Percentiles rank a stretch among this genome's conserved stretches.
These are phyloP conservation scores for Backusella macrospora DNA, from an alignment of 192 early-diverging fungal genomes.

Conservation along the genomic window DNA sequence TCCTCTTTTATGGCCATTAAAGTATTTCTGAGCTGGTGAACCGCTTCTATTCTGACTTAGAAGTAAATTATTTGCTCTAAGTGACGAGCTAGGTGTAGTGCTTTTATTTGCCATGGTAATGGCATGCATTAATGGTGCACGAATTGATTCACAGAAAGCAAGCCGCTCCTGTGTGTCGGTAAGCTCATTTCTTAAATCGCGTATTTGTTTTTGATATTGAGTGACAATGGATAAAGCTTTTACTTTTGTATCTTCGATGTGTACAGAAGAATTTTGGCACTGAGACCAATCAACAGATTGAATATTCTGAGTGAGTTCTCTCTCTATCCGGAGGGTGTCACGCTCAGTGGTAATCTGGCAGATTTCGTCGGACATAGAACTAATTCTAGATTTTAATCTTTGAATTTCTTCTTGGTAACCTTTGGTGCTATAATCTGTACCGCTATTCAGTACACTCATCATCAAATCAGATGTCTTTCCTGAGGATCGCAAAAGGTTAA, in stretches of 20 bases:
- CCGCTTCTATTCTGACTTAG: neutral
- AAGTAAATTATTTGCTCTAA: neutral
- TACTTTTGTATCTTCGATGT: neutral
- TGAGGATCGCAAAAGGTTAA: slow-evolving; percentile 21
- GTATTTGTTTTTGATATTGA: slow-evolving; percentile 33
- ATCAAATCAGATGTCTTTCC: neutral
- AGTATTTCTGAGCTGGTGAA: neutral
- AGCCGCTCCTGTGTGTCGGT: slow-evolving; percentile 38
- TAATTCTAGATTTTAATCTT: slow-evolving; percentile 46
- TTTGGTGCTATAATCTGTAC: neutral
- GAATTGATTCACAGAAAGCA: slow-evolving; percentile 26
- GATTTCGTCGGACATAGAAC: slow-evolving; percentile 44
- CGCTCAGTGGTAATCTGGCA: slow-evolving; percentile 46
- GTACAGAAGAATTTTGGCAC: neutral
- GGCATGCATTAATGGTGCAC: slow-evolving; percentile 26
- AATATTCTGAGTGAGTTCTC: slow-evolving; percentile 26
- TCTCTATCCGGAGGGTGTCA: slow-evolving; percentile 53
- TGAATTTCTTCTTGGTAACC: slow-evolving; percentile 37
- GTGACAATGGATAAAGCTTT: slow-evolving; percentile 21
- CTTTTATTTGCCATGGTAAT: neutral
- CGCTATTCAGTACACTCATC: slow-evolving; percentile 2
- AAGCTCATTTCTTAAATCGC: slow-evolving; percentile 32
- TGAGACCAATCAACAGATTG: slow-evolving; percentile 1
- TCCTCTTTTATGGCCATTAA: neutral
- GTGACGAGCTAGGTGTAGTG: neutral